phyloP scores from a whole-genome alignment of 2,329 filamentous ascomycete species.

The Clonostachys sp. region DNA sequence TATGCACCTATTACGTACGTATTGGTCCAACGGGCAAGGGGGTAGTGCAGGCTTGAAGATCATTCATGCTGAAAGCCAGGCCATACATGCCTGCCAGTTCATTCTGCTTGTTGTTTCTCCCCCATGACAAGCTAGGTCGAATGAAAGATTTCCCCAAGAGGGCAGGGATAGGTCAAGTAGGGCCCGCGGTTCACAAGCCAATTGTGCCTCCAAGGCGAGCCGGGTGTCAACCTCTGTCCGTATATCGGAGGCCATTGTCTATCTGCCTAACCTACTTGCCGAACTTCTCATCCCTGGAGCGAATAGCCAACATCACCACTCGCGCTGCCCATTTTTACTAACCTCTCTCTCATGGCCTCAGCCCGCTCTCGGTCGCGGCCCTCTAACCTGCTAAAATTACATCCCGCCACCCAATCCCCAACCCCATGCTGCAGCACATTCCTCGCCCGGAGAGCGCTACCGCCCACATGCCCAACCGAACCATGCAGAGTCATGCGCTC shows the following conservation, averaged over 20 bases:
- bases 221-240: neutral
- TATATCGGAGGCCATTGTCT: neutral
- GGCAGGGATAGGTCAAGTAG: no score
- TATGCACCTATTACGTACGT: no score
- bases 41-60: neutral
- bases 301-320: slow-evolving; percentile 62
- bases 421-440: slow-evolving; percentile 75
- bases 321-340: slow-evolving; percentile 58
- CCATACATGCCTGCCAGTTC: neutral
- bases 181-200: neutral
- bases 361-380: slow-evolving; percentile 43
- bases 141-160: no score
- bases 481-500: slow-evolving; percentile 71
- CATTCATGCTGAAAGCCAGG: neutral
- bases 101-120: no score
- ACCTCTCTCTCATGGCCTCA: slow-evolving; percentile 56
- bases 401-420: slow-evolving; percentile 57
- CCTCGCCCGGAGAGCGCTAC: slow-evolving; percentile 52
- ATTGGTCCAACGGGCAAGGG: no score
- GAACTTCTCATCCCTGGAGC: slow-evolving; percentile 39
- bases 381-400: slow-evolving; percentile 47
- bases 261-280: neutral
- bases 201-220: neutral
- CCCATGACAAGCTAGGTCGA: no score
- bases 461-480: slow-evolving; percentile 58